These are phyloP conservation scores for Polytrichum commune DNA, from an alignment of 225 moss, liverwort and hornwort species.

Conservation along the genomic window DNA sequence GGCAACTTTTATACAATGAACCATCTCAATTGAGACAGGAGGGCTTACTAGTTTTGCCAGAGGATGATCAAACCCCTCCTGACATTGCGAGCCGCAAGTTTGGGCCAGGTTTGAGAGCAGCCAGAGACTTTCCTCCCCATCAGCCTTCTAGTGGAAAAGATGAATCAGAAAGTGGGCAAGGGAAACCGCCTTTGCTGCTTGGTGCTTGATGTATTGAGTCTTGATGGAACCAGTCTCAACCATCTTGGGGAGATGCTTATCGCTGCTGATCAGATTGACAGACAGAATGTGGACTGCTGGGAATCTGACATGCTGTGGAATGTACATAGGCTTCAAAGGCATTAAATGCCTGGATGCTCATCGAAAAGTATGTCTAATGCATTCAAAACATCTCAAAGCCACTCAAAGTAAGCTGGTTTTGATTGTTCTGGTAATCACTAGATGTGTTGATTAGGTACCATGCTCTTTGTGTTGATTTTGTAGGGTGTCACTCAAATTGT, in stretches of 20 bases:
- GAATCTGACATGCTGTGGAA: too few relatives aligned
- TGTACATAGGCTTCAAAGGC: too few relatives aligned
- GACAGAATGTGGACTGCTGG: too few relatives aligned
- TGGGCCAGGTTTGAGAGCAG: conserved; percentile 22
- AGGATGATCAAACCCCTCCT: conserved; percentile 51
- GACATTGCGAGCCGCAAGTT: conserved; percentile 42
- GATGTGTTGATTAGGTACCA: too few relatives aligned
- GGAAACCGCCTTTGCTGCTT: conserved; percentile 36
- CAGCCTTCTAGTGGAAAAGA: conserved; percentile 17
- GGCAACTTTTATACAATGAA: conserved; percentile 67
- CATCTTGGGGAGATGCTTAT: background rate
- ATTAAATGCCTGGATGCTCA: too few relatives aligned
- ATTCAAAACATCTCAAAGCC: too few relatives aligned
- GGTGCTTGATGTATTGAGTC: conserved; percentile 25
- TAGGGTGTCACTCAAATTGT: too few relatives aligned
- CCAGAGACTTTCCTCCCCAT: conserved; percentile 13
- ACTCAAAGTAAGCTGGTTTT: too few relatives aligned
- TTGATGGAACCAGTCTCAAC: background rate
- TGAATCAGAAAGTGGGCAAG: conserved; percentile 21
- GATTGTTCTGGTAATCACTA: too few relatives aligned
- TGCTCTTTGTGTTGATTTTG: too few relatives aligned
- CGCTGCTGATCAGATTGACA: too few relatives aligned
- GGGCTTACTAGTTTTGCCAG: conserved; percentile 49
- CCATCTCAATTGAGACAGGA: conserved; percentile 59
- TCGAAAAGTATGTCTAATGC: too few relatives aligned